phyloP scores from a whole-genome alignment of 2,329 filamentous ascomycete species.

The Trichoderma guizhouense region DNA sequence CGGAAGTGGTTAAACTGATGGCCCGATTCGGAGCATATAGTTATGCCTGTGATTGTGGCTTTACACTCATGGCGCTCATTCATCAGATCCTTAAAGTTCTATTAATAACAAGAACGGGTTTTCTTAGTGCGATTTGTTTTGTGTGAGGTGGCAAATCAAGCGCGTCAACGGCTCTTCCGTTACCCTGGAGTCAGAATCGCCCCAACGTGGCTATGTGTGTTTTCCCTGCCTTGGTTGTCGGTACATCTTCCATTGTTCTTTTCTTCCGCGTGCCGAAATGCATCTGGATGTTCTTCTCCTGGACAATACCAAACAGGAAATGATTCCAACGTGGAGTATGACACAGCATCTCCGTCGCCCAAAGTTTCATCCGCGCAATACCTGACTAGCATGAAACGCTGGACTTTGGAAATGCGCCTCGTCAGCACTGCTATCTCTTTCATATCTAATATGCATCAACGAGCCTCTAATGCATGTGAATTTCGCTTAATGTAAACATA shows the following conservation, averaged over 20 bases:
- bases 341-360: background rate
- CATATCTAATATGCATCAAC: background rate
- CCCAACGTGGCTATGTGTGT: background rate
- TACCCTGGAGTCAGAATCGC: background rate
- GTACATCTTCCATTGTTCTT: background rate
- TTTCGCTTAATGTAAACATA: background rate
- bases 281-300: background rate
- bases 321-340: background rate
- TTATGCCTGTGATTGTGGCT: constrained; percentile 11
- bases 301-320: background rate
- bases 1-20: constrained; percentile 14
- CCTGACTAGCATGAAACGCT: background rate
- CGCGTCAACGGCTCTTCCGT: background rate
- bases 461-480: background rate
- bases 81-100: constrained; percentile 13
- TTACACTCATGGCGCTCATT: background rate
- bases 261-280: background rate
- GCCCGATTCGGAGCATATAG: constrained; percentile 9
- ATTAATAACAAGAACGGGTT: constrained; percentile 5
- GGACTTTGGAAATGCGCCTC: background rate
- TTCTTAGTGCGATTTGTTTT: background rate
- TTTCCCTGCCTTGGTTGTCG: background rate
- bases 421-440: background rate
- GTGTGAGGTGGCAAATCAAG: background rate
- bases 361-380: background rate